These are phyloP conservation scores for Xerocomus brunneocitrinus DNA, from an alignment of 768 basidiomycete species.

Conservation along the genomic window DNA sequence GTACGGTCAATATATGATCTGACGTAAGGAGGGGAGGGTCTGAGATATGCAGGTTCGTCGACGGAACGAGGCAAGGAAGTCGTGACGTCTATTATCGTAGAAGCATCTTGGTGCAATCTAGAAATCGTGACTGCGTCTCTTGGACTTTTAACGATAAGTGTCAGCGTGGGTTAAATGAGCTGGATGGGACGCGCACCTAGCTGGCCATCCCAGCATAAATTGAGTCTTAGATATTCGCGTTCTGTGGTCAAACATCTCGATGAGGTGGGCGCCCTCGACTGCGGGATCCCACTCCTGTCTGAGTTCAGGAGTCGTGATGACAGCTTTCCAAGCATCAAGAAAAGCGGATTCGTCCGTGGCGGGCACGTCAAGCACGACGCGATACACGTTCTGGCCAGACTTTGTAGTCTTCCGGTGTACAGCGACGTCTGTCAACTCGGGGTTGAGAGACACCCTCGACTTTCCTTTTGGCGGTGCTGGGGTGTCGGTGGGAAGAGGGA, in stretches of 20 bases:
- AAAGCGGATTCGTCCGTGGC: conserved; percentile 50
- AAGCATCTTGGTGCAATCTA: conserved; percentile 72
- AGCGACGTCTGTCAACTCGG: conserved; percentile 67
- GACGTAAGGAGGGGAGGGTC: conserved; percentile 90
- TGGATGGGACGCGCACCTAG: conserved; percentile 66
- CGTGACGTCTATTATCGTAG: conserved; percentile 84
- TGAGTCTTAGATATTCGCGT: conserved; percentile 88
- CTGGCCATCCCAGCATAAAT: conserved; percentile 94
- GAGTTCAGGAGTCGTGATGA: conserved; percentile 81
- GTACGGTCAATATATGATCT: conserved; percentile 77
- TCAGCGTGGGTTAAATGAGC: neutral
- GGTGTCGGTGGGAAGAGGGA: conserved; percentile 45
- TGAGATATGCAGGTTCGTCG: conserved; percentile 87
- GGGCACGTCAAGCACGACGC: conserved; percentile 78
- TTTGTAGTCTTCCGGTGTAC: conserved; percentile 72
- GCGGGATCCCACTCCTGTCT: conserved; percentile 92
- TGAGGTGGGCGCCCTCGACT: conserved; percentile 74
- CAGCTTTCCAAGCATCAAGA: conserved; percentile 76
- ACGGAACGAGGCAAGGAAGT: conserved; percentile 89
- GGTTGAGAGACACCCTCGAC: conserved; percentile 43
- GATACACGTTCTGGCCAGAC: conserved; percentile 71
- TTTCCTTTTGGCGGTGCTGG: conserved; percentile 57
- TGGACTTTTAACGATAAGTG: conserved; percentile 43
- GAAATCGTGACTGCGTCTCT: conserved; percentile 94
- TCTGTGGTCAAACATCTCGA: conserved; percentile 83